Evolutionary conservation across 352 stramenopile species (phyloP), one percentile per base, ranked within the genome.

Genomic region (Pythium myriotylum): DNA sequence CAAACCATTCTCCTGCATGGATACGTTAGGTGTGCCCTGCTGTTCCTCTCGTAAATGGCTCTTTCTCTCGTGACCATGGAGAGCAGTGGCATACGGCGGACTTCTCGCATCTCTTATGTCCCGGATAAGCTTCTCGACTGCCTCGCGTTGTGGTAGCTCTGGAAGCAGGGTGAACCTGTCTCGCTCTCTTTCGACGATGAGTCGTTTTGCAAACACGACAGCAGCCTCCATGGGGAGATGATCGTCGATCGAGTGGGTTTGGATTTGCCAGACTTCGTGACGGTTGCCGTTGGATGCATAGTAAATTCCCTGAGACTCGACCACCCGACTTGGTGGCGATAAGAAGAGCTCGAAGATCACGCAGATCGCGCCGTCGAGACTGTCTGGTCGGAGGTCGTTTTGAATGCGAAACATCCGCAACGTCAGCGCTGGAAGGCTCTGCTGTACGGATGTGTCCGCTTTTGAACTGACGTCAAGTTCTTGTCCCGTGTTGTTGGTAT

Each of bases 331-430:
- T 19, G 46, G 51, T 3, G 14, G 37, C 9, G 51, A 26, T 24
- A 63, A n/a, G 19, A 24, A 57, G 10, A 63, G 50, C 23, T 29
- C 19, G 7, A 46, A 14, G 13, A 32, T 57, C 23, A 57, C 19
- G 33, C 55, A 65, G 33, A 65, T 48, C 24, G 55, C 20, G 40
- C 62, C 62, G 32, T 69, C 62, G 19, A 27, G 40, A 17, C 16
- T 40, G 33, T 0, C 10, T 35, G 29, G 29, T 19, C 22, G 51
- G 24, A 35, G 62, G 27, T 60, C 37, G 7, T 41, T 16, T 16
- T 33, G 41, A 5, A 40, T 56, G 19, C 29, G 29, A 29, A 60
- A 65, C 20, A 61, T 19, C 14, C 41, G 54, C 26, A 62, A 43
- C 14, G 33, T 50, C 9, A 65, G 33, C 13, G 29, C 47, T 20